Conservation (phyloP, 2,329 filamentous ascomycete species). For the Fusarium veterinarium region DNA sequence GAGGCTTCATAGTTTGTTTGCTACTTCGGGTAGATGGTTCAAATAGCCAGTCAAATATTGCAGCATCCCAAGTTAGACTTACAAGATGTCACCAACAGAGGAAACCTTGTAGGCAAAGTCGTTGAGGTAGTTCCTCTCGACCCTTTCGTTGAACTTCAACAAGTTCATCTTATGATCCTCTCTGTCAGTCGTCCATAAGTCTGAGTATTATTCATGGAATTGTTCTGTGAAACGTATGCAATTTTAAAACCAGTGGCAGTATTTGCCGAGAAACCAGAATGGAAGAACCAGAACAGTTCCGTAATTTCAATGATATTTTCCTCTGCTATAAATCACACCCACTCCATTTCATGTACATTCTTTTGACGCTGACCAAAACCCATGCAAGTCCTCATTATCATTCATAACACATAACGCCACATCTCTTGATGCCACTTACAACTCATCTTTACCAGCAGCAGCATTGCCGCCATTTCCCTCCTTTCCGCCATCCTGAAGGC, state of each 20-base stretch:
- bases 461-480: conserved; percentile 43
- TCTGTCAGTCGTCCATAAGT: not conserved
- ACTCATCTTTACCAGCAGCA: conserved; percentile 48
- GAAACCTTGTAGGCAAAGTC: not conserved
- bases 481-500: conserved; percentile 53
- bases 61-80: not conserved
- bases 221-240: not conserved
- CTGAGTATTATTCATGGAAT: not conserved
- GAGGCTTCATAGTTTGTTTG: not conserved
- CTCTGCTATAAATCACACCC: not conserved
- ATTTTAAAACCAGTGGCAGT: not conserved
- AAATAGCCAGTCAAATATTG: not conserved
- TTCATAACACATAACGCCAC: conserved; percentile 10
- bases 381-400: conserved; percentile 1
- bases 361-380: not conserved
- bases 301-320: not conserved
- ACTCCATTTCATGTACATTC: not conserved
- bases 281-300: not conserved
- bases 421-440: conserved; percentile 41
- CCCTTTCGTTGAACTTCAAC: not conserved
- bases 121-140: not conserved
- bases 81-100: not conserved
- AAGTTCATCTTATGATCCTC: not conserved
- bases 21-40: not conserved
- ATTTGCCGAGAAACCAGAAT: not conserved